Evolutionary conservation across 2,329 filamentous ascomycete species (phyloP), one percentile per base, ranked within the genome.

Genomic region (Seiridium cupressi): DNA sequence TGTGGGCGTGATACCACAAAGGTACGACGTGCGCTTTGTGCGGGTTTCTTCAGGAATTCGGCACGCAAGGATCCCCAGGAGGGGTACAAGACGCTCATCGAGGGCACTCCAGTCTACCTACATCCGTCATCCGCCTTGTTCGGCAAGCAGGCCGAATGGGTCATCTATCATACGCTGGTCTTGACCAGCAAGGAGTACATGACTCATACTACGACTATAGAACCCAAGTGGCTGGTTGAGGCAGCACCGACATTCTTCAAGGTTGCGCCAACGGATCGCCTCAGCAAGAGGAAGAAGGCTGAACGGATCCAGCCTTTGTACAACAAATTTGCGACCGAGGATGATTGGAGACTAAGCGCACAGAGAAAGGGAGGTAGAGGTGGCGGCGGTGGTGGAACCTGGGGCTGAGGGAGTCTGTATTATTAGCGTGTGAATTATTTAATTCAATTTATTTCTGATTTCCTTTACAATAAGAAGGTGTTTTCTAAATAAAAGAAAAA

Each of bases 211-310:
- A 97, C 92, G 3, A 85, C 86, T 3, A 98, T 99, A 69, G 95
- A 99, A 77, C 94, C 95, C 7, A 97, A 96, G 71, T 90, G 87
- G 87, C 84, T 99, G 31, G 93, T 98, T 1, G 93, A 97, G 69
- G 94, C 93, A 10, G 95, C 96, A n/a, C 95, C 96, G 8, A 97
- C 93, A 0, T 99, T 98, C 80, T 99, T 98, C 87, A 97, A 96
- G 83, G 92, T 98, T 4, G 94, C 95, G 18, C 88, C 91, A 0
- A 94, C 90, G 42, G 92, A 97, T 72, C 83, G 86, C 59, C 76
- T 99, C 69, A 94, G 90, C 65, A 97, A 97, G 83, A 81, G 95
- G 70, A 95, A 96, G 85, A 90, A 92, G 81, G 92, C 92, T 0
- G 95, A 99, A 82, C 84, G 94, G 60, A 98, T 99, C 59, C 92